Evolutionary conservation across 2,329 filamentous ascomycete species (phyloP).

Genomic region (Sarocladiaceae sp.): DNA sequence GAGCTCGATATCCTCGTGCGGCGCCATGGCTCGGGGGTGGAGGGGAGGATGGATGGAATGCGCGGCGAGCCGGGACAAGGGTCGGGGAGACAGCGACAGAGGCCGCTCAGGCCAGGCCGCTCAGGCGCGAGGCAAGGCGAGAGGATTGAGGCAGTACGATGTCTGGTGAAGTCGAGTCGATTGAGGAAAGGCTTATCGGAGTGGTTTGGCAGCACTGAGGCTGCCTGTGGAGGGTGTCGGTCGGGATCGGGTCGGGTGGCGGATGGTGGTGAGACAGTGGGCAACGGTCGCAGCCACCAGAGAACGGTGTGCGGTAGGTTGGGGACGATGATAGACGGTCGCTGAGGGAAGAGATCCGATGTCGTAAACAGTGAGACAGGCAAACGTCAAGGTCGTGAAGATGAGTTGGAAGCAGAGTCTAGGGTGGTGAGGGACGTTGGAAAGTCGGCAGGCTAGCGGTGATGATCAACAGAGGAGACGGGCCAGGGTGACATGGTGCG

Average conservation of each 20-base stretch:
- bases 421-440: background rate
- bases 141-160: too few species aligned
- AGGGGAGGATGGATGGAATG: background rate
- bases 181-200: too few species aligned
- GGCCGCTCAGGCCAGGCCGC: background rate
- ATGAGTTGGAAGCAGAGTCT: background rate
- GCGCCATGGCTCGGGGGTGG: constrained; percentile 29
- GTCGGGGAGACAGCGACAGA: background rate
- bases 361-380: too few species aligned
- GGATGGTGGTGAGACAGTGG: too few species aligned
- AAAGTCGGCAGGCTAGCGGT: constrained; percentile 1
- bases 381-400: background rate
- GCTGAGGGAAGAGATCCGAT: too few species aligned
- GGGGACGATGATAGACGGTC: too few species aligned
- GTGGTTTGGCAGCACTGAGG: too few species aligned
- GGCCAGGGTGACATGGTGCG: constrained; percentile 8
- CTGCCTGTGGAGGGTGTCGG: too few species aligned
- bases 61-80: background rate
- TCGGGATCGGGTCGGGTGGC: too few species aligned
- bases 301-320: too few species aligned
- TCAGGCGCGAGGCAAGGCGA: background rate
- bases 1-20: constrained; percentile 43
- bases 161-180: too few species aligned
- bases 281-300: too few species aligned
- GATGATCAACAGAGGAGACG: constrained; percentile 1